A percentile compares a stretch with the other conserved stretches of the same genome.
Evolutionary conservation across 2,329 filamentous ascomycete species (phyloP).

Genomic region (Aspergillus sp.): DNA sequence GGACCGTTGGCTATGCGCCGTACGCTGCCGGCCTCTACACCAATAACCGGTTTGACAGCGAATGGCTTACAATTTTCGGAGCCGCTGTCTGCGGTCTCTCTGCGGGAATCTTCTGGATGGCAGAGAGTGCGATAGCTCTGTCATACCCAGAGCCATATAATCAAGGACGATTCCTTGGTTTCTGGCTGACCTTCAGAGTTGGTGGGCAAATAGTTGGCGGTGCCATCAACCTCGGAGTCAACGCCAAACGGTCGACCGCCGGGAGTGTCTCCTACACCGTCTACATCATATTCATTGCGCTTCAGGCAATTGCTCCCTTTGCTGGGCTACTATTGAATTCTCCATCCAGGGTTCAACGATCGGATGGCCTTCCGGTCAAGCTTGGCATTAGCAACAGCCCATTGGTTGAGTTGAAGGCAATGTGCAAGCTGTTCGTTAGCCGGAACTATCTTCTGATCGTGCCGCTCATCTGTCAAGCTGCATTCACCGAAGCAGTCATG

Average conservation of each 20-base stretch:
- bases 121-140: conserved; percentile 70
- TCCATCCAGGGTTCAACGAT: conserved; percentile 62
- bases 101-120: conserved; percentile 73
- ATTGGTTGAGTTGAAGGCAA: conserved; percentile 59
- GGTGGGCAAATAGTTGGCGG: conserved; percentile 68
- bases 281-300: conserved; percentile 66
- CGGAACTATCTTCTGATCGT: conserved; percentile 63
- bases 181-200: conserved; percentile 64
- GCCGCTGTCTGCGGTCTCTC: conserved; percentile 67
- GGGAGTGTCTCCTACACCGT: conserved; percentile 69
- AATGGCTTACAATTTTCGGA: conserved; percentile 68
- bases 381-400: conserved; percentile 57
- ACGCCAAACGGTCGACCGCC: conserved; percentile 54
- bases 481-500: conserved; percentile 69
- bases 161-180: conserved; percentile 61
- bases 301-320: conserved; percentile 66
- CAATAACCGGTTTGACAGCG: conserved; percentile 66
- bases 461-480: conserved; percentile 67
- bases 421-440: conserved; percentile 57
- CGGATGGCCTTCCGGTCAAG: conserved; percentile 61
- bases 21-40: conserved; percentile 69
- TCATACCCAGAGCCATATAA: conserved; percentile 70
- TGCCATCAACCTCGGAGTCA: conserved; percentile 68
- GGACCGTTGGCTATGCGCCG: conserved; percentile 69
- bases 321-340: conserved; percentile 61